phyloP scores from a whole-genome alignment of 805 yeast genomes.

The Clavispora asparagi region DNA sequence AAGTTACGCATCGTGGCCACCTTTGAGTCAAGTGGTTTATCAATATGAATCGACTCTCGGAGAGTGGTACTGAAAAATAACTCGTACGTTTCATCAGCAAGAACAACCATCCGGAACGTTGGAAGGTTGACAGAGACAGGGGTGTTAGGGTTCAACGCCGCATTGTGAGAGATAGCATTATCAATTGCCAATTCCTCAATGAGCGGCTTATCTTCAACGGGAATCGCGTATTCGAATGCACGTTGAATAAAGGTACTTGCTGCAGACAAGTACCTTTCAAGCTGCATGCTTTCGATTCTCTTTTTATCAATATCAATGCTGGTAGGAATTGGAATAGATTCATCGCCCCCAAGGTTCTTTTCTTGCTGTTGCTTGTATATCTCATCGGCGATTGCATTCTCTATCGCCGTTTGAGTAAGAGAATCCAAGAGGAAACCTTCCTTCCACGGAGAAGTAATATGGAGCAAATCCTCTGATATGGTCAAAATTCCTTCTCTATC shows the following conservation, averaged over 20 bases:
- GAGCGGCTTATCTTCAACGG: constrained; percentile 44
- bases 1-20: constrained; percentile 53
- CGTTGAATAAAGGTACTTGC: constrained; percentile 83
- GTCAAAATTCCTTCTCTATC: constrained; percentile 76
- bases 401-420: constrained; percentile 58
- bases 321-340: constrained; percentile 44
- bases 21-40: constrained; percentile 44
- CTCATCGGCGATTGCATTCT: constrained; percentile 61
- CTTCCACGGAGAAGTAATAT: constrained; percentile 81
- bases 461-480: constrained; percentile 81
- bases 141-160: constrained; percentile 74
- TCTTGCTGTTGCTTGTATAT: constrained; percentile 41
- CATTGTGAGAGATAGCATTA: constrained; percentile 53
- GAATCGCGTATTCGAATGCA: constrained; percentile 86
- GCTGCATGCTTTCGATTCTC: constrained; percentile 55
- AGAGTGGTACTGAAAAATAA: constrained; percentile 69
- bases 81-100: constrained; percentile 93
- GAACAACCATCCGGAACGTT: constrained; percentile 88
- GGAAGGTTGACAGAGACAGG: constrained; percentile 76
- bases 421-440: constrained; percentile 63
- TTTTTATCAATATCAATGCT: constrained; percentile 61
- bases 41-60: constrained; percentile 62
- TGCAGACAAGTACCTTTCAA: constrained; percentile 79
- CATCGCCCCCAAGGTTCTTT: constrained; percentile 20
- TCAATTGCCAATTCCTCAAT: constrained; percentile 34